Evolutionary conservation across 202 grass and related monocot genomes (phyloP).

Genomic region (Saccharum hybrid): DNA sequence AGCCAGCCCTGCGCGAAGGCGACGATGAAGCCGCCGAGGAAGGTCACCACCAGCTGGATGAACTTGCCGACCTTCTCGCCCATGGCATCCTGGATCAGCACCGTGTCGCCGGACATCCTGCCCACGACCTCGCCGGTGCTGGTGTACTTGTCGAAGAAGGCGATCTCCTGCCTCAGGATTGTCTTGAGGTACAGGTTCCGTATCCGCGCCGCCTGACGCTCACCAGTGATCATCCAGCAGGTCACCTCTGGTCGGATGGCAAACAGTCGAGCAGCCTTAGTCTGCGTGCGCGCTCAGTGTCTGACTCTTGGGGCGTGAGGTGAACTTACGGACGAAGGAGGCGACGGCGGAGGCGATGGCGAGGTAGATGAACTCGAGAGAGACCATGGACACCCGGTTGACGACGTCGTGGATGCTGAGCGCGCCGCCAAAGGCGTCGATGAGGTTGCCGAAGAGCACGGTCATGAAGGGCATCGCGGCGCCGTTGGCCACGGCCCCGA

Average conservation of each 20-base stretch:
- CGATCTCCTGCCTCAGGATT: slow-evolving; percentile 90
- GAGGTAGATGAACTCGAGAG: slow-evolving; percentile 79
- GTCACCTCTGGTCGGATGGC: slow-evolving; percentile 67
- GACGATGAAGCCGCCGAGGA: slow-evolving; percentile 83
- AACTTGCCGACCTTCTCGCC: slow-evolving; percentile 98
- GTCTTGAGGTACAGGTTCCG: slow-evolving; percentile 89
- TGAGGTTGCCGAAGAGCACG: slow-evolving; percentile 77
- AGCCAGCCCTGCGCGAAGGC: slow-evolving; percentile 86
- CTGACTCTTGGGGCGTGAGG: neutral
- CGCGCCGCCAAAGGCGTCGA: slow-evolving; percentile 77
- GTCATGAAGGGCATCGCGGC: slow-evolving; percentile 84
- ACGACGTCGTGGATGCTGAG: slow-evolving; percentile 59
- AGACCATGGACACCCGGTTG: slow-evolving; percentile 67
- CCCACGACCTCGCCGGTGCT: slow-evolving; percentile 93
- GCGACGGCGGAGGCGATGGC: slow-evolving; percentile 67
- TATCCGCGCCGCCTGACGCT: slow-evolving; percentile 93
- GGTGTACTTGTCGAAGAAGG: slow-evolving; percentile 93
- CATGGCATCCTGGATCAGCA: slow-evolving; percentile 97
- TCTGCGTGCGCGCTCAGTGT: neutral
- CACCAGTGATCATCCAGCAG: slow-evolving; percentile 97
- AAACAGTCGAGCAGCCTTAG: neutral
- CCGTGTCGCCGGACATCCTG: slow-evolving; percentile 95
- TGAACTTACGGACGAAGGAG: slow-evolving; percentile 78
- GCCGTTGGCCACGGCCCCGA: slow-evolving; percentile 75
- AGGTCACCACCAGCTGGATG: slow-evolving; percentile 74